phyloP scores from a whole-genome alignment of 352 stramenopile species.

The Globisporangium splendens region DNA sequence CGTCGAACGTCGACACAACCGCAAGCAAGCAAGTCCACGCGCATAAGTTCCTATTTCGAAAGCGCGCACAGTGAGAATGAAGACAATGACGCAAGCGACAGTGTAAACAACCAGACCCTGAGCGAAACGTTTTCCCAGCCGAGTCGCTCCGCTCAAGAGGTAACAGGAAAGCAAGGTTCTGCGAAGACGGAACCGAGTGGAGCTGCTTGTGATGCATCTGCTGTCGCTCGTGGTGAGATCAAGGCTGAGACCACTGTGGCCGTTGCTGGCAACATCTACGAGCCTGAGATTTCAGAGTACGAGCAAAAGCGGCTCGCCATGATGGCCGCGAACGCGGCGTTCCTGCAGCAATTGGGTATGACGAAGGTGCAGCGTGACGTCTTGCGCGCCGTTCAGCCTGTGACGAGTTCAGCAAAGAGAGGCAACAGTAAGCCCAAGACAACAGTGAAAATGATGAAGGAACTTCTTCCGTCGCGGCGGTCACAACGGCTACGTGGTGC shows the following conservation, averaged over 20 bases:
- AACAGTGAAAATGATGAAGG: conserved; percentile 8
- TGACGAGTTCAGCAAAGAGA: neutral
- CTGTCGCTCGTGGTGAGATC: neutral
- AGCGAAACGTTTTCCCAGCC: no score
- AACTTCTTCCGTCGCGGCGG: conserved; percentile 16
- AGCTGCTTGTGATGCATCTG: neutral
- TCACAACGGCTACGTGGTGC: conserved; percentile 34
- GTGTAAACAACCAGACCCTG: no score
- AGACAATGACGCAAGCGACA: no score
- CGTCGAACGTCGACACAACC: no score
- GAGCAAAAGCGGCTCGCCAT: conserved; percentile 34
- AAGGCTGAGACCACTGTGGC: neutral
- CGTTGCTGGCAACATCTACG: neutral
- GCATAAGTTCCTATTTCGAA: no score
- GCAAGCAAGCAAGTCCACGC: no score
- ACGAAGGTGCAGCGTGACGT: conserved; percentile 5
- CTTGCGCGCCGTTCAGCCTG: neutral
- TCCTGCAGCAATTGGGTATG: conserved; percentile 43
- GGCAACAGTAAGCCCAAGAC: conserved; percentile 1
- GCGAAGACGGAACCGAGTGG: no score
- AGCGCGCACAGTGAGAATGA: no score
- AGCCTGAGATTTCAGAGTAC: conserved; percentile 35
- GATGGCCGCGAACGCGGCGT: conserved; percentile 42
- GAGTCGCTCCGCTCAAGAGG: no score
- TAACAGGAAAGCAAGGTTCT: no score